Percentiles rank a stretch among this genome's conserved stretches.
Conservation (phyloP, 2,329 filamentous ascomycete genomes). For the Penicillium sp. region DNA sequence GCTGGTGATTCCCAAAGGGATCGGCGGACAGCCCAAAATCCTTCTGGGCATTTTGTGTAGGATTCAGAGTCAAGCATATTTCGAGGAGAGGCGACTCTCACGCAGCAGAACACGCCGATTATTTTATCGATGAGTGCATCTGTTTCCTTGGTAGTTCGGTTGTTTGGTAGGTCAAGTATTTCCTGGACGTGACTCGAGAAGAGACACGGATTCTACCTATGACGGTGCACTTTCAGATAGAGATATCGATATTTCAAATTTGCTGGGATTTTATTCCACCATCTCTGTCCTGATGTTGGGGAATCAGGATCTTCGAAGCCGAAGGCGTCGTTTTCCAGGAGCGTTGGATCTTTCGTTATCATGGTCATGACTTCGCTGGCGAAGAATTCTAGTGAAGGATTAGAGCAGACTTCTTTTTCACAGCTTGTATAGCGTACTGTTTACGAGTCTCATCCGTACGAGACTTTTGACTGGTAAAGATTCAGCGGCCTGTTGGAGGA, state of each 20-base stretch:
- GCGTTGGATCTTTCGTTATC: background rate
- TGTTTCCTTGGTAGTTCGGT: background rate
- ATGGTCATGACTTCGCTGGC: background rate
- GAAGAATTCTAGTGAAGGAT: background rate
- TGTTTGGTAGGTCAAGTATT: background rate
- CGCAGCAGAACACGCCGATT: background rate
- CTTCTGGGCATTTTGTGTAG: background rate
- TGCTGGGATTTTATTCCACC: background rate
- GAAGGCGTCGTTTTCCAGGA: background rate
- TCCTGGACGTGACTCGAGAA: background rate
- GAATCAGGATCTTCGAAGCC: background rate
- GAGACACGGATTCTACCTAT: background rate
- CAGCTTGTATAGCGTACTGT: background rate
- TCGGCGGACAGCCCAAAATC: too few relatives aligned
- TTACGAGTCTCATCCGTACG: background rate
- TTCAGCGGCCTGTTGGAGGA: background rate
- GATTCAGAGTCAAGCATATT: background rate
- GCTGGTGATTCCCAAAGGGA: background rate
- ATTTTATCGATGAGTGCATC: background rate
- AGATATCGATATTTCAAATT: background rate
- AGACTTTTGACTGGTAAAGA: background rate
- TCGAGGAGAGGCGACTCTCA: background rate
- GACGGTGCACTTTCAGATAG: background rate
- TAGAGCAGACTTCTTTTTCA: background rate
- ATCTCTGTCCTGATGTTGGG: background rate